Evolutionary conservation across 2,329 filamentous ascomycete species (phyloP), one percentile per base, ranked within the genome.

Genomic region (Pseudogymnoascus sp.): DNA sequence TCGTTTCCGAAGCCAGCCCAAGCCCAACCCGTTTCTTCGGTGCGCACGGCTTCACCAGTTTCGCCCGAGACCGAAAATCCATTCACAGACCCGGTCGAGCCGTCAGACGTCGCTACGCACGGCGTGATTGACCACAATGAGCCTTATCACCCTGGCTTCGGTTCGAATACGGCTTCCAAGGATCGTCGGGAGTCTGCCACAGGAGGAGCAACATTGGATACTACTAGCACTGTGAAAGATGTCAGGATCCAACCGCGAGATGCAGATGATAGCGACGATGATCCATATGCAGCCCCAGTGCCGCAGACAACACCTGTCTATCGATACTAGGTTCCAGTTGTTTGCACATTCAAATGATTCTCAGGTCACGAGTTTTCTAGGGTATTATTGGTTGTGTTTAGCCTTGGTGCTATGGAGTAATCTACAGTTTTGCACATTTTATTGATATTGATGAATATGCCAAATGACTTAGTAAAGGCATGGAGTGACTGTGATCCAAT

Each of bases 81-180:
- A 4, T 73, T 73, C 62, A 67, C 64, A 37, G 71, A 73, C 44
- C 70, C 71, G 1, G 64, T 56, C 10, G 64, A 67, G 37, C 44
- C 31, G 23, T 35, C 44, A 12, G 28, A 38, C 14, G 7, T 23
- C 47, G 28, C 31, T 11, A 12, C 8, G 65, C 42, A 63, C 25
- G 10, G 60, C 21, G 14, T 59, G 18, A 53, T 62, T 35, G 62
- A 62, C 53, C 44, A 44, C 10, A 16, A 63, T 38, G 72, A 74
- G 61, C 72, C 72, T n/a, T 74, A 73, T 60, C 72, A 74, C 62
- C 72, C 72, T 6, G 72, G 70, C 4, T 74, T 73, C 31, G 64
- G 65, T 40, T 66, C 69, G 37, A 70, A 68, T 7, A 65, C 66
- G 53, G 70, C 69, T 50, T 70, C 69, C 63, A 59, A 66, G 6